Evolutionary conservation across 257 asterid genomes (phyloP), one percentile per base, ranked within the genome.

Genomic region (Rehmannia glutinosa): DNA sequence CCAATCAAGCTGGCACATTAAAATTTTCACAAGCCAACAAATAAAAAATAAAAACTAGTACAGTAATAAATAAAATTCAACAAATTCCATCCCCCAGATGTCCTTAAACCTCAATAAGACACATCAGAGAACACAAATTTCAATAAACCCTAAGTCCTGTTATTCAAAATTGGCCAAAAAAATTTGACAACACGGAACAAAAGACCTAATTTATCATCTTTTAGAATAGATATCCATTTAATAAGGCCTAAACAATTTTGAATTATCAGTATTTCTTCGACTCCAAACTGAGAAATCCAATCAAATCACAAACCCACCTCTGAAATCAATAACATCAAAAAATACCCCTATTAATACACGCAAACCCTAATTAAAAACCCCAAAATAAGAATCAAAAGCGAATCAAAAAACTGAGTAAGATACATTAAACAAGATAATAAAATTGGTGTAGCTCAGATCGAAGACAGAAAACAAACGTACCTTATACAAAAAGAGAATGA

Each of bases 391-490:
- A 58, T 20, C 15, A 21, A 41, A 66, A 50, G 21, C 64, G 20
- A 75, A 72, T 68, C 68, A 30, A 42, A 33, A 72, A 75, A 59
- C 63, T 21, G 52, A 63, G 66, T 43, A 15, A 72, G 57, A 15
- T 27, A 68, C 36, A 66, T 16, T 60, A 46, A 42, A 16, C 21
- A 30, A 6, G 46, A 25, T 6, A 39, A 71, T 19, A 16, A 6
- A 66, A 46, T 36, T 15, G 53, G 71, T 19, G 60, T 9, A 65
- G 47, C 66, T 52, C 76, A 73, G 84, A 80, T 80, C 84, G 76
- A 69, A 32, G 11, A 35, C 59, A 60, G 39, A 61, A 50, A 63
- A 33, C 12, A 32, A 13, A 65, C 81, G 38, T 45, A 80, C 84
- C 81, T 80, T 60, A 9, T 20, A 67, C 62, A 73, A 36, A 35